Evolutionary conservation across 768 basidiomycete genomes (phyloP), one percentile per base, ranked within the genome.

Genomic region (Boletellus ananiceps): DNA sequence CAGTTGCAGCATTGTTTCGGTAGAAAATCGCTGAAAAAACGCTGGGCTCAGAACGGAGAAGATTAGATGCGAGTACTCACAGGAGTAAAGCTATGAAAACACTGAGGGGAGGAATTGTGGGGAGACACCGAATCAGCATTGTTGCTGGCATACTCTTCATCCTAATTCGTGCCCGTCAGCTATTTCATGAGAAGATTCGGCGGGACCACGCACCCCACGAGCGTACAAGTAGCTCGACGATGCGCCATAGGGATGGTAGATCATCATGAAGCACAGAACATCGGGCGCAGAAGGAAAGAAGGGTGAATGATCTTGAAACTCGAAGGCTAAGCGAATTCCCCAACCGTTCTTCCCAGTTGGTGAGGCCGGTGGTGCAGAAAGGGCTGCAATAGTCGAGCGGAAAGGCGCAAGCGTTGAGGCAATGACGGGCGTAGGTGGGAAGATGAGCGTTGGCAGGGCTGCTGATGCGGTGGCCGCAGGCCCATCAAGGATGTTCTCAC

Each of bases 161-260:
- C 49, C 64, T 66, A 19, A 8, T 42, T 9, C 27, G 13, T 25
- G n/a, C 19, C 34, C 8, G 13, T 49, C 36, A 54, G 48, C 33
- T 9, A 8, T 13, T 1, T 4, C 33, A 6, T 12, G 19, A 34
- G 16, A 32, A 31, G 7, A 25, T 4, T 15, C 2, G 1, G 32
- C 32, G 13, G 14, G n/a, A 33, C 6, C 8, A 53, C 66, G 39
- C 35, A 61, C 66, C 52, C 54, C 55, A 27, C 37, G 52, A 14
- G 59, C 50, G 31, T 66, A 64, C 46, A 66, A 37, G 31, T 59
- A 68, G 39, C 54, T 59, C 14, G 66, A 58, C 21, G 66, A 51
- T 40, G 62, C 57, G 33, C 51, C 62, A 32, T 66, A 66, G 14
- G 64, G 64, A 52, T 66, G 64, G 47, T 57, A 44, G 37, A 63